Conservation (phyloP, 208 protist genomes). For the Trypanosoma cruzi region DNA sequence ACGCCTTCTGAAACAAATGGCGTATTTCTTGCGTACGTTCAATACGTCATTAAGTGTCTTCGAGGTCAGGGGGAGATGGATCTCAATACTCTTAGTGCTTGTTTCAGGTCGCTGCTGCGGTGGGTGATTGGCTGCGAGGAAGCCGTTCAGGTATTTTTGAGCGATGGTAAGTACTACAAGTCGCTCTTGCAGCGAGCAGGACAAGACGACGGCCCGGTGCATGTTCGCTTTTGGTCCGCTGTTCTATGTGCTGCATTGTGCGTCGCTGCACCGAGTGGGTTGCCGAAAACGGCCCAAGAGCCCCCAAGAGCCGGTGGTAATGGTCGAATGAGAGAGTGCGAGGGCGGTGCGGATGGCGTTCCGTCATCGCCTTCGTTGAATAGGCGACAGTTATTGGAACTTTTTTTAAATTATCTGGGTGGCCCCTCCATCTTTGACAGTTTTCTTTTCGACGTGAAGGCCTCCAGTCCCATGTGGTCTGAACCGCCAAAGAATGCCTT, state of each 20-base stretch:
- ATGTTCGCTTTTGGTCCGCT: conserved; percentile 74
- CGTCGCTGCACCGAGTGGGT: conserved; percentile 17
- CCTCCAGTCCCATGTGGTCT: conserved; percentile 55
- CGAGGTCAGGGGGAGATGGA: conserved; percentile 55
- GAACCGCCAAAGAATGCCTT: conserved; percentile 60
- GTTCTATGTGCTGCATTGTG: conserved; percentile 58
- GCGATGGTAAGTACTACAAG: conserved; percentile 44
- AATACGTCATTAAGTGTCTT: conserved; percentile 54
- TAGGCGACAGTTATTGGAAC: conserved; percentile 33
- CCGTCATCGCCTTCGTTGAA: neutral
- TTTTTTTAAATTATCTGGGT: conserved; percentile 57
- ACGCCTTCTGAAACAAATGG: conserved; percentile 14
- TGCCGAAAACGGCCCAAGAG: neutral
- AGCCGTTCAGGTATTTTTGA: conserved; percentile 36
- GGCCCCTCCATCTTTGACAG: conserved; percentile 57
- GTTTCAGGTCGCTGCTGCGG: conserved; percentile 44
- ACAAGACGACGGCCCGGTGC: conserved; percentile 42
- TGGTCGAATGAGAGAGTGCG: neutral
- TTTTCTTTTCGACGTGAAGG: conserved; percentile 73
- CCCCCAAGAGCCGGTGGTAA: neutral
- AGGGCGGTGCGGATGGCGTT: neutral
- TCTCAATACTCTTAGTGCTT: conserved; percentile 63
- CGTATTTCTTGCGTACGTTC: conserved; percentile 51
- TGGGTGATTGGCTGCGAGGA: conserved; percentile 34
- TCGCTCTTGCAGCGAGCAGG: conserved; percentile 43